These are phyloP conservation scores for Lathyrus oleraceus DNA, from an alignment of 306 rosid genomes.

Conservation along the genomic window DNA sequence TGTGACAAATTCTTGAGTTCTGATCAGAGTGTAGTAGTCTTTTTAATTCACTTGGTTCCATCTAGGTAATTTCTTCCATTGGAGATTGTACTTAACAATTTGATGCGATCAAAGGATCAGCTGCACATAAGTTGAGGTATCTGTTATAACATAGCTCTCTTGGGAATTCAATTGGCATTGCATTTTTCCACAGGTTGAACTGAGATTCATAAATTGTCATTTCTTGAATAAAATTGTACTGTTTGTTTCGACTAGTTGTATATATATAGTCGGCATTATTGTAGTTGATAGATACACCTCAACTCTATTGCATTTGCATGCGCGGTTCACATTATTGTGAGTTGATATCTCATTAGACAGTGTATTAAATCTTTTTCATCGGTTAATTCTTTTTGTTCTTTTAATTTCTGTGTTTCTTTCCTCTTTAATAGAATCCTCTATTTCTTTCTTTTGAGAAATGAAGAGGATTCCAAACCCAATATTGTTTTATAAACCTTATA, in stretches of 20 bases:
- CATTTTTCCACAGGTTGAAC: background rate
- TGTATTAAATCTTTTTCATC: too few species aligned
- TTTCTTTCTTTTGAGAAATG: too few species aligned
- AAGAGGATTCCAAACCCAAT: too few species aligned
- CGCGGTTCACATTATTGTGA: background rate
- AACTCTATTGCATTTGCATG: background rate
- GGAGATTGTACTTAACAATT: background rate
- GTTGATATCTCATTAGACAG: background rate
- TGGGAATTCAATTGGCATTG: background rate
- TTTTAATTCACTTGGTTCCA: constrained; percentile 23
- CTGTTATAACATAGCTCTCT: background rate
- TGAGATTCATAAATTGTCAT: background rate
- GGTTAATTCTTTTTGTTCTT: too few species aligned
- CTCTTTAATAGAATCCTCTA: too few species aligned
- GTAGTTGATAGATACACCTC: background rate
- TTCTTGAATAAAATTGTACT: constrained; percentile 11
- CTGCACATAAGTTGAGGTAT: background rate
- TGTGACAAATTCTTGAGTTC: constrained; percentile 46
- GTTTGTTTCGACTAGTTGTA: background rate
- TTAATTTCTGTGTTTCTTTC: too few species aligned
- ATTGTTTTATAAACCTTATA: too few species aligned
- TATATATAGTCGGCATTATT: background rate
- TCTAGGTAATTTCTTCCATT: background rate
- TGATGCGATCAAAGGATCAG: background rate
- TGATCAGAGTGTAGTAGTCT: background rate